Base-by-base conservation (phyloP, 495 filamentous ascomycete species). In the Penicillium maclennaniae region DNA sequence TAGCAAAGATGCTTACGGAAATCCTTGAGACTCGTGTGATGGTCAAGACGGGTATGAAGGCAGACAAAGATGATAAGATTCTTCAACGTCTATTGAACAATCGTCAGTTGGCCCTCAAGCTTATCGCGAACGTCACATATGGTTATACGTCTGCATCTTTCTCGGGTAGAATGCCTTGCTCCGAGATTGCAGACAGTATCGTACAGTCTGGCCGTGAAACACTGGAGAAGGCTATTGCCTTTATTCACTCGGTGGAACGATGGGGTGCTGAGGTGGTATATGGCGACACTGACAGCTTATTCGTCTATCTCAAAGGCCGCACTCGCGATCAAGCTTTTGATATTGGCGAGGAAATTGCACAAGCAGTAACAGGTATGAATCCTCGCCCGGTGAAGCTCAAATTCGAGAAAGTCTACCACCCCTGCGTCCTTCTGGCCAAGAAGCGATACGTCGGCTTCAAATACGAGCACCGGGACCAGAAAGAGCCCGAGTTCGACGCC, bases 361-460 rank as follows among this genome's bases (percentile, higher is more conserved):
- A 88, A 62, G 83, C 83, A 39, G 83, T 98, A 51, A 98, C 95
- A 0, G 76, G 89, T 46, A 87, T 87, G 73, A 98, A 97, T 67
- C 93, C 93, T 9, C 82, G 88, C 9, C 93, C 93, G 0, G 75
- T 98, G 48, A 97, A 96, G 69, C 84, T 98, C 53, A 96, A 97
- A 65, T 97, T 98, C 62, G 95, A 98, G 70, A 98, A 98, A 61
- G 93, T 98, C 12, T 98, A 98, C 68, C 85, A 91, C 47, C 95
- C 93, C 0, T 97, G 92, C 61, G 83, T 97, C 1, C 80, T 98
- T 4, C 81, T 98, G 0, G 90, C 95, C 21, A 98, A 97, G 74
- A 98, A 98, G 69, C 88, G 93, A 36, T 98, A 98, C 62, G 95
- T 97, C 34, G 93, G 93, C 20, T 97, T 95, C 77, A 97, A 95